Evolutionary conservation across 208 protist genomes (phyloP), one percentile per base, ranked within the genome.

Genomic region (Wallacemonas collosoma): DNA sequence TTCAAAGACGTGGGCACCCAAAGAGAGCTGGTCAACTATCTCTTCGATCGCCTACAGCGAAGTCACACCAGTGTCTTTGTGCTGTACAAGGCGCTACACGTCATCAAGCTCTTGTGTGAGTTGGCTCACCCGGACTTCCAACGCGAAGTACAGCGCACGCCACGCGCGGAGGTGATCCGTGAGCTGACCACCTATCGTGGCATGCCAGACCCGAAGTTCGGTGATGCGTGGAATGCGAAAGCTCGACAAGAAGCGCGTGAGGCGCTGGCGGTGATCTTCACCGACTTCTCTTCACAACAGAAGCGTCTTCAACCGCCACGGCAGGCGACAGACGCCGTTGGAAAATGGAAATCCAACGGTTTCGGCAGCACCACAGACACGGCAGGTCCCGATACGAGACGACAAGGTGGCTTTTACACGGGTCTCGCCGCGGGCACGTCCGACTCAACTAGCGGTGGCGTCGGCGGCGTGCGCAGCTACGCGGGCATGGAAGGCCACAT

Each of bases 71-170:
- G 77, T 41, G 75, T 69, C 15, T 80, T 81, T 57, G 79, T 82
- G 35, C 66, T 93, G 45, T 80, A 81, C 65, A 96, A 94, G 73
- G 67, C 80, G 6, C 66, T 96, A 36, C 80, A 86, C 44, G 81
- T 94, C 38, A 82, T 94, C 15, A 81, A 85, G 47, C 65, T 84
- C n/a, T 70, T 90, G 48, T 85, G 81, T 66, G 79, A 89, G 76
- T 87, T 64, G 11, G 87, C 86, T 1, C 83, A 94, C 61, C 61
- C 73, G 26, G 88, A 88, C 62, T 93, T 95, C 62, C 84, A 92
- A 63, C 80, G 75, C 51, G 79, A 83, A 54, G 70, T 93, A 54
- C 82, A 88, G 67, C 76, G 73, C 15, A 75, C 64, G 39, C 55
- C 35, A 35, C 60, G 68, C 11, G 64, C 75, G 4, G 68, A 51